Base-by-base conservation (phyloP, 345 rosid species). In the Syzygium oleosum region DNA sequence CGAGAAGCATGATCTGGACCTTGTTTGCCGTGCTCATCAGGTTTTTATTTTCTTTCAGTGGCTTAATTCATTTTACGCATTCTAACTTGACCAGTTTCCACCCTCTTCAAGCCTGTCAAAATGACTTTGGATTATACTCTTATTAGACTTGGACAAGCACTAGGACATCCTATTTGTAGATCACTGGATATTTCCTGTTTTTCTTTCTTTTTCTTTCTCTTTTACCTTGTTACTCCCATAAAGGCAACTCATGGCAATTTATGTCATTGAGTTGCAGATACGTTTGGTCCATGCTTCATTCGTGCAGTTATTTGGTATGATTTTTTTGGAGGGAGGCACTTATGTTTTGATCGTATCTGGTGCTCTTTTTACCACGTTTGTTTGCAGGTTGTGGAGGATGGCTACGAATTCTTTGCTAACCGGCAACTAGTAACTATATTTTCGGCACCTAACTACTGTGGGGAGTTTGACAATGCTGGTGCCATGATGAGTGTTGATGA, bases 21-120 rank as follows among this genome's bases (percentile, higher is more conserved):
- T 96, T 56, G 80, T 96, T 89, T 96, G 98, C 77, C 98, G 97
- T 84, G 99, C 99, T 85, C 99, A 96, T 89, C 99, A 97, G 98
- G 99, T 96, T 91, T 88, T 9, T 49, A 53, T 22, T 51, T 11
- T 11, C 85, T n/a, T 17, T 22, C 53, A 12, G n/a, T 51, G 55
- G 14, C 85, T 52, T 46, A 83, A 58, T 58, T 58, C 13, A 13
- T 79, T 17, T 58, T 21, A 56, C 1, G 2, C 38, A 23, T 58
- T 53, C 16, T 31, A 13, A 9, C 59, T 84, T 52, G 49, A 73
- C 43, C 46, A 73, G 83, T 73, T 38, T 73, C 83, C 83, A 38
- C 25, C 80, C 8, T 68, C 80, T 19, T 73, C 49, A 73, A 73
- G 49, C 49, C 7, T 73, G 27, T 38, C 49, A 73, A 73, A 73